These are phyloP conservation scores for Trebouxia sp. DNA, from an alignment of 139 green algal species.

Conservation along the genomic window DNA sequence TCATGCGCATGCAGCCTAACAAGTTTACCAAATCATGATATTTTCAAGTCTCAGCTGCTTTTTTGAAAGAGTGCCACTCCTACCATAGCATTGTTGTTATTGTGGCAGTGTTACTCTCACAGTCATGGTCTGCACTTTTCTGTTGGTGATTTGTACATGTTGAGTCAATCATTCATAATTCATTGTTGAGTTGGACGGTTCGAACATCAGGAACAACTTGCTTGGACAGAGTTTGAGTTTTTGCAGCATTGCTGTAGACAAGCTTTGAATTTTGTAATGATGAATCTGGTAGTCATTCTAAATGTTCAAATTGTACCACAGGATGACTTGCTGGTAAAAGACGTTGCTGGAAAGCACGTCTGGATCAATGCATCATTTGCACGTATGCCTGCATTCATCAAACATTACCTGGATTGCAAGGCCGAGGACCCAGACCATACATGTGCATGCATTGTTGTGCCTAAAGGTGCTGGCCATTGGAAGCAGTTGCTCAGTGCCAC, in stretches of 20 bases:
- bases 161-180: too few relatives aligned
- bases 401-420: not conserved
- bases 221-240: not conserved
- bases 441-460: conserved; percentile 6
- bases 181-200: too few relatives aligned
- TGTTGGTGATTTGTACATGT: too few relatives aligned
- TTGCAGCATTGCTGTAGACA: not conserved
- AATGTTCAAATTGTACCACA: not conserved
- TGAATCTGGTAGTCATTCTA: too few relatives aligned
- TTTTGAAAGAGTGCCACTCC: too few relatives aligned
- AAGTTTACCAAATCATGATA: too few relatives aligned
- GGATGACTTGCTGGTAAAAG: not conserved
- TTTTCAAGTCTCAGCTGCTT: too few relatives aligned
- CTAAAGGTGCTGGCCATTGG: conserved; percentile 5
- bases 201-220: conserved; percentile 1
- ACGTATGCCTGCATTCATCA: not conserved
- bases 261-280: not conserved
- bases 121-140: too few relatives aligned
- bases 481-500: not conserved
- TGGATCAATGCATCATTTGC: conserved; percentile 6
- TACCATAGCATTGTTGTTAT: too few relatives aligned
- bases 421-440: not conserved
- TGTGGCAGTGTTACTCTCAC: too few relatives aligned
- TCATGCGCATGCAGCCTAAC: too few relatives aligned
- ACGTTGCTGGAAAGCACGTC: conserved; percentile 16